These are phyloP conservation scores for Cutaneotrichosporon sp. DNA, from an alignment of 1,284 basidiomycete species.

Conservation along the genomic window DNA sequence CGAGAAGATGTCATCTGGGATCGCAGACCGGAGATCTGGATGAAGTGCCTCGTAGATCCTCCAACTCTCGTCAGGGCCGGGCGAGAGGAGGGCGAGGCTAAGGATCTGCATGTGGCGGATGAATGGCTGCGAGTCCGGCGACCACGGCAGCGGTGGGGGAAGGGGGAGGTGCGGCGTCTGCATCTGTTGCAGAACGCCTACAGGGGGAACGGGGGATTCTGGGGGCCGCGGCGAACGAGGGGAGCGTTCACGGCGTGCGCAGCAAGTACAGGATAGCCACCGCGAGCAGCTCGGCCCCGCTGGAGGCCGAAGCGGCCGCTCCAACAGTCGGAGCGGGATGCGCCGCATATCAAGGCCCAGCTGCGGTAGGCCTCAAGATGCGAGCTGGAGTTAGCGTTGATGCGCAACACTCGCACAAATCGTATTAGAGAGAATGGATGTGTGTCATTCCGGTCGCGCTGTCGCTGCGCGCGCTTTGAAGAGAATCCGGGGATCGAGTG, in stretches of 20 bases:
- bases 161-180: conserved; percentile 39
- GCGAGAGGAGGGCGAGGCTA: conserved; percentile 32
- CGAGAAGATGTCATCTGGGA: conserved; percentile 42
- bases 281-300: conserved; percentile 42
- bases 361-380: conserved; percentile 3
- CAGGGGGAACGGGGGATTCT: conserved; percentile 14
- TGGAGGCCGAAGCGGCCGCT: conserved; percentile 20
- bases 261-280: conserved; percentile 44
- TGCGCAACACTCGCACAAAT: background rate
- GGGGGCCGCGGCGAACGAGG: conserved; percentile 1
- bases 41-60: conserved; percentile 36
- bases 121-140: conserved; percentile 46
- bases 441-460: background rate
- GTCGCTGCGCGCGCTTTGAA: background rate
- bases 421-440: background rate
- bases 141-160: conserved; percentile 46
- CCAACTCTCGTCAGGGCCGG: conserved; percentile 38
- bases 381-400: background rate
- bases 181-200: conserved; percentile 23
- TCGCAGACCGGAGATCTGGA: conserved; percentile 32
- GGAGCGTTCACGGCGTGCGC: conserved; percentile 10
- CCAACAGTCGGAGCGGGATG: background rate
- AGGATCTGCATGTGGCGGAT: conserved; percentile 43
- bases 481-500: background rate
- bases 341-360: conserved; percentile 5